Evolutionary conservation across 2,329 filamentous ascomycete genomes (phyloP), one percentile per base, ranked within the genome.

Genomic region (Fusarium sp.): DNA sequence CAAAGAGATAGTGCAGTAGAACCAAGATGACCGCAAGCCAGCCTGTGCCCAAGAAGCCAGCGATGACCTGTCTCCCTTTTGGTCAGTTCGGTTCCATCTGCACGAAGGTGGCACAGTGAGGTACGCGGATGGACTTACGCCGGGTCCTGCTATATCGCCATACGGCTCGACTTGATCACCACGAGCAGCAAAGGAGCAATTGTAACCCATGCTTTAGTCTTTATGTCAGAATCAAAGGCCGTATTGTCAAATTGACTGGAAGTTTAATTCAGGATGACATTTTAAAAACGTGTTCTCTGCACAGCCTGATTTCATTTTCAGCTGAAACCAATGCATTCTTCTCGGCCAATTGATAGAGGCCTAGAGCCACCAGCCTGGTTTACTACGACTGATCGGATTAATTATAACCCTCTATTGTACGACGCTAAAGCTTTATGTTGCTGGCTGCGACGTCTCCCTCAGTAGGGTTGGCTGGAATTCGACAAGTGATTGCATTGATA

Each of bases 321-420:
- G 32, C 32, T 18, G 32, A 34, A 34, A 18, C 1, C 10, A 5
- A 18, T 2, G 4, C 16, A 5, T 34, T 1, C 32, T 18, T 34
- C 8, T 4, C 16, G 1, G 5, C 32, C 32, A 37, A 37, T 37
- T 18, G 3, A 5, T 18, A 0, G 1, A 11, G 32, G 2, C 9
- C 32, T 1, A 8, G 32, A n/a, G 9, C 34, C 5, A 18, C 34
- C 34, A 37, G 18, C 34, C 18, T 37, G 34, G 3, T 11, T 37
- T 18, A 0, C 16, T 37, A 2, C 1, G 0, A 5, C 0, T 37
- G 9, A 2, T 6, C 16, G 32, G 32, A 37, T 3, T 2, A 4
- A 37, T 6, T 6, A 18, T 37, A 37, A 11, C 9, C 32, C 32
- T 10, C 1, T 18, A 0, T 18, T 18, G 16, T 37, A 37, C 32